Evolutionary conservation across 495 filamentous ascomycete genomes (phyloP).

Genomic region (Apodospora peruviana): DNA sequence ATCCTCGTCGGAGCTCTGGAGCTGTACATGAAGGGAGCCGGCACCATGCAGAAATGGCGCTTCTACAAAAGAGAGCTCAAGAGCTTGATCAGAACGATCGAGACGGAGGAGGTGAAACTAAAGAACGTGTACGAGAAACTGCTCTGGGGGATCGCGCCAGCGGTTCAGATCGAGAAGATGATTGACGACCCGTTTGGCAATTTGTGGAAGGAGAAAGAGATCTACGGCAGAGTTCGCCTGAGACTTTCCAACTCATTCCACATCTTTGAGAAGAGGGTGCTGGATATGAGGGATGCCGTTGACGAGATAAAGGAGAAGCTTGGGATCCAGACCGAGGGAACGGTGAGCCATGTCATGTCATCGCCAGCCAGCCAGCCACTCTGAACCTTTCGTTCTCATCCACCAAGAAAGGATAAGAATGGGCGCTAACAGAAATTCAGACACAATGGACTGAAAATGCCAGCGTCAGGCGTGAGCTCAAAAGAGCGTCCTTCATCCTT

Average conservation of each 20-base stretch:
- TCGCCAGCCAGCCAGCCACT: too few species aligned
- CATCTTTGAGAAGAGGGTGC: constrained; percentile 14
- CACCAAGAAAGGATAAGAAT: too few species aligned
- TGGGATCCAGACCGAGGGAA: constrained; percentile 8
- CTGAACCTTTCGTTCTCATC: background rate
- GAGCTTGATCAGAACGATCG: constrained; percentile 23
- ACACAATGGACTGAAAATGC: background rate
- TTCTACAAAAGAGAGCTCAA: constrained; percentile 24
- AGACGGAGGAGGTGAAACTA: constrained; percentile 26
- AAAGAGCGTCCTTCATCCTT: constrained; percentile 27
- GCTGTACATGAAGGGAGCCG: constrained; percentile 28
- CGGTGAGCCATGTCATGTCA: constrained; percentile 8
- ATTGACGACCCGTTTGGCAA: constrained; percentile 18
- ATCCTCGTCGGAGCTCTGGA: constrained; percentile 34
- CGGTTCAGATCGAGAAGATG: constrained; percentile 19
- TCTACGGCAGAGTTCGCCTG: constrained; percentile 7
- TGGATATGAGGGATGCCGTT: constrained; percentile 15
- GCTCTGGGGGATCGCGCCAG: constrained; percentile 18
- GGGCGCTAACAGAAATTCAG: background rate
- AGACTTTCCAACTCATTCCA: constrained; percentile 15
- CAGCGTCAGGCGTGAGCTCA: constrained; percentile 10
- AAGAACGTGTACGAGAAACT: constrained; percentile 30
- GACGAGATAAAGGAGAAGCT: constrained; percentile 17
- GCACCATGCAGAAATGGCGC: constrained; percentile 17
- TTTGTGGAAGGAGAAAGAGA: constrained; percentile 10